phyloP scores from a whole-genome alignment of 352 stramenopile species.

The Peronospora belbahrii region DNA sequence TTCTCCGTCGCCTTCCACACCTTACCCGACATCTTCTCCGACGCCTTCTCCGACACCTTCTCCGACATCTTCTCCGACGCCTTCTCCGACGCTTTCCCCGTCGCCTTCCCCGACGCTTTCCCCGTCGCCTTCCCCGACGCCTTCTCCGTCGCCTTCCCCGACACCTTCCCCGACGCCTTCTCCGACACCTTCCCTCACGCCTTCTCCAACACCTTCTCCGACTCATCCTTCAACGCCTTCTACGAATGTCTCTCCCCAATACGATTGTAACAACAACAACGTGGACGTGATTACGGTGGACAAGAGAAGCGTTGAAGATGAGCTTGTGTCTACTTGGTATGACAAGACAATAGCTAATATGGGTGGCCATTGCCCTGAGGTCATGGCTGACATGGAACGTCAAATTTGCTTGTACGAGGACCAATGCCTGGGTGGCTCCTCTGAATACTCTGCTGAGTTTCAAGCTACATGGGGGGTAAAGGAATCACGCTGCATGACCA shows the following conservation, averaged over 20 bases:
- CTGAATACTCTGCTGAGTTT: slow-evolving; percentile 36
- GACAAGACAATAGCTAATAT: slow-evolving; percentile 25
- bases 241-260: neutral
- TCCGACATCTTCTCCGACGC: too few relatives aligned
- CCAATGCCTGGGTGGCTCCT: slow-evolving; percentile 36
- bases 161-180: too few relatives aligned
- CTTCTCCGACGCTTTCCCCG: too few relatives aligned
- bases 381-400: slow-evolving; percentile 40
- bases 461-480: slow-evolving; percentile 35
- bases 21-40: too few relatives aligned
- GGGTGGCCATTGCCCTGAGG: slow-evolving; percentile 24
- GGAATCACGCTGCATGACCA: slow-evolving; percentile 32
- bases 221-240: too few relatives aligned
- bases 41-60: too few relatives aligned
- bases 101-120: too few relatives aligned
- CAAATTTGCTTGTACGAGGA: slow-evolving; percentile 48
- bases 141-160: too few relatives aligned
- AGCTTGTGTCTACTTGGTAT: slow-evolving; percentile 35
- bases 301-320: slow-evolving; percentile 16
- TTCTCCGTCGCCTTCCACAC: too few relatives aligned
- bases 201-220: too few relatives aligned
- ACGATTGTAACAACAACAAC: slow-evolving; percentile 23
- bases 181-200: too few relatives aligned
- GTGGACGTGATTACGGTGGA: slow-evolving; percentile 28
- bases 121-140: too few relatives aligned